phyloP scores from a whole-genome alignment of 441 rosid species.

The Populus tomentosa region DNA sequence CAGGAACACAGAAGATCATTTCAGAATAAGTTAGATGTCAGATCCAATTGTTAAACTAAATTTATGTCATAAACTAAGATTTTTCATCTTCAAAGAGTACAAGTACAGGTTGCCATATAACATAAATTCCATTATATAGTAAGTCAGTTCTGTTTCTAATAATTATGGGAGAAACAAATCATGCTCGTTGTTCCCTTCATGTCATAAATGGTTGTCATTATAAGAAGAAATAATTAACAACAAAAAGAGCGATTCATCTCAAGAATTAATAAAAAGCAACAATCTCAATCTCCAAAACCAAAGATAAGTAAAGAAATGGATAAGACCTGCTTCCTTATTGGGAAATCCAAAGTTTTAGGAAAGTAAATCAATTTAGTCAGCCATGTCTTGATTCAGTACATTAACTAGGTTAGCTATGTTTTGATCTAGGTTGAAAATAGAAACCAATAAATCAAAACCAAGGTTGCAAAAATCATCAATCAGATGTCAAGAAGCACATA shows the following conservation, averaged over 20 bases:
- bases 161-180: background rate
- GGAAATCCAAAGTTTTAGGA: background rate
- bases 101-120: background rate
- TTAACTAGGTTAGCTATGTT: background rate
- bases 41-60: conserved; percentile 5
- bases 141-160: background rate
- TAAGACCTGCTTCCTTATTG: background rate
- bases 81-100: background rate
- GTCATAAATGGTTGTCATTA: no score
- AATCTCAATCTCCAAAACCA: background rate
- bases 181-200: background rate
- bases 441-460: conserved; percentile 4
- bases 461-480: conserved; percentile 1
- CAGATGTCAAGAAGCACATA: conserved; percentile 11
- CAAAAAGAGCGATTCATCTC: background rate
- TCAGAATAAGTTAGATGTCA: conserved; percentile 7
- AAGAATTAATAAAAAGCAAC: background rate
- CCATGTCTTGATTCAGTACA: no score
- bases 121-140: background rate
- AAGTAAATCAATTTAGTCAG: background rate
- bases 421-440: background rate
- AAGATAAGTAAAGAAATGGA: background rate
- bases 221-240: background rate
- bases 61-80: background rate
- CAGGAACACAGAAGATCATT: conserved; percentile 1